Percentiles rank a stretch among this genome's conserved stretches.
These are phyloP conservation scores for Echium plantagineum DNA, from an alignment of 257 asterid species.

Conservation along the genomic window DNA sequence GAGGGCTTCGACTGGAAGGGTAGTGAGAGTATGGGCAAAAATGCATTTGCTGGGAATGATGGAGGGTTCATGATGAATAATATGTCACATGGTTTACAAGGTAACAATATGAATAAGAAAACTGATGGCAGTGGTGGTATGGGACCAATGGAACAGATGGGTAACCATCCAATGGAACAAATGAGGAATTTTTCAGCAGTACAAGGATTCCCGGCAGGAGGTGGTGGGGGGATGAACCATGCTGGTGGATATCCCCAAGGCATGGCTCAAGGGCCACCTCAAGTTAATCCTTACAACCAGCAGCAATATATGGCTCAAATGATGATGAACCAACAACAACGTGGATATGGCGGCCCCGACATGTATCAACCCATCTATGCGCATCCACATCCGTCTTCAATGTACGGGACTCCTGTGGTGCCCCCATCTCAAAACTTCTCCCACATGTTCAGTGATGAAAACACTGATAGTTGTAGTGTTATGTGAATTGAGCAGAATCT, in stretches of 20 bases:
- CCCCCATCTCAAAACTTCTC: slow-evolving; percentile 38
- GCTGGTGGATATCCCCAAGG: slow-evolving; percentile 28
- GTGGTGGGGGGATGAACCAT: slow-evolving; percentile 17
- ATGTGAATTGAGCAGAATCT: slow-evolving; percentile 34
- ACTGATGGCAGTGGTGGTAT: slow-evolving; percentile 23
- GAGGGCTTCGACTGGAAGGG: slow-evolving; percentile 24
- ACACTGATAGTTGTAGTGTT: slow-evolving; percentile 54
- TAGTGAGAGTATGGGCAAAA: slow-evolving; percentile 19
- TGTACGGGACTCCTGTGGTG: slow-evolving; percentile 30
- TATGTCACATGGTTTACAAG: slow-evolving; percentile 27
- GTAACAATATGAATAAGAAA: slow-evolving; percentile 16
- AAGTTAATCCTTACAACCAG: slow-evolving; percentile 26
- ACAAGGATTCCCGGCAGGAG: slow-evolving; percentile 38
- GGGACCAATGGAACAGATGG: slow-evolving; percentile 34
- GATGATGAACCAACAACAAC: slow-evolving; percentile 56
- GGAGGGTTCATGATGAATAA: slow-evolving; percentile 24
- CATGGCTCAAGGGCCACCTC: slow-evolving; percentile 24
- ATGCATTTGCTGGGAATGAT: slow-evolving; percentile 25
- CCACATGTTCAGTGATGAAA: slow-evolving; percentile 67
- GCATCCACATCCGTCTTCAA: slow-evolving; percentile 27
- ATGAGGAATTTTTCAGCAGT: slow-evolving; percentile 31
- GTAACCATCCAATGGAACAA: slow-evolving; percentile 27
- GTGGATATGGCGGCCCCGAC: slow-evolving; percentile 25
- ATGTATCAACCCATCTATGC: slow-evolving; percentile 41
- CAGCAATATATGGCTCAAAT: slow-evolving; percentile 47